Conservation (phyloP, 1,284 basidiomycete species). For the Cryptococcus deneoformans region DNA sequence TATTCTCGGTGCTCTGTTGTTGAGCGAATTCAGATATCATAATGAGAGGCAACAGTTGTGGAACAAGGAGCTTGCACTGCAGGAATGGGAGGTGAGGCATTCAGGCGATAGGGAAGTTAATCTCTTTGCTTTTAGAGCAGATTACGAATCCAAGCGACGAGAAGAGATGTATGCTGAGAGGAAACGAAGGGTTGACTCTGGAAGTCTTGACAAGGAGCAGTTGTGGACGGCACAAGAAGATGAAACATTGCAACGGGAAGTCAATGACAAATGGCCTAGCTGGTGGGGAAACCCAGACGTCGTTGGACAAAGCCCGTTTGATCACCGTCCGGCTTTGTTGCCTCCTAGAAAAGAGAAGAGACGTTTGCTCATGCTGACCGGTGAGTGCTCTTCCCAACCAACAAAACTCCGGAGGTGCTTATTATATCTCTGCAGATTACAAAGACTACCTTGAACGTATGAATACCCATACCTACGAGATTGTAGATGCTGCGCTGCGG, state of each 20-base stretch:
- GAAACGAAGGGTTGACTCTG: neutral
- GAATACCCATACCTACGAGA: slow-evolving; percentile 49
- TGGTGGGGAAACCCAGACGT: slow-evolving; percentile 46
- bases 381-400: slow-evolving; percentile 21
- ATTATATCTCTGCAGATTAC: slow-evolving; percentile 23
- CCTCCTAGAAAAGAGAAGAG: slow-evolving; percentile 11
- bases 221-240: slow-evolving; percentile 16
- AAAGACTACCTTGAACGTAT: slow-evolving; percentile 47
- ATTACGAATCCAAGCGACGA: slow-evolving; percentile 7
- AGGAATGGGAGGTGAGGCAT: slow-evolving; percentile 14
- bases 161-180: slow-evolving; percentile 6
- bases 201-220: neutral
- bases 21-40: slow-evolving; percentile 9
- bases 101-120: slow-evolving; percentile 12
- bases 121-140: slow-evolving; percentile 7
- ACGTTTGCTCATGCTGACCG: slow-evolving; percentile 46
- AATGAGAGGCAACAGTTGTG: slow-evolving; percentile 5
- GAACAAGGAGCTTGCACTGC: slow-evolving; percentile 3
- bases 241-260: slow-evolving; percentile 10
- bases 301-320: slow-evolving; percentile 43
- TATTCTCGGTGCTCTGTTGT: slow-evolving; percentile 5
- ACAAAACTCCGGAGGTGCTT: neutral
- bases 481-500: slow-evolving; percentile 47
- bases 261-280: slow-evolving; percentile 23
- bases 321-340: slow-evolving; percentile 25